These are phyloP conservation scores for Alternaria alternata DNA, from an alignment of 2,329 filamentous ascomycete genomes.

Conservation along the genomic window DNA sequence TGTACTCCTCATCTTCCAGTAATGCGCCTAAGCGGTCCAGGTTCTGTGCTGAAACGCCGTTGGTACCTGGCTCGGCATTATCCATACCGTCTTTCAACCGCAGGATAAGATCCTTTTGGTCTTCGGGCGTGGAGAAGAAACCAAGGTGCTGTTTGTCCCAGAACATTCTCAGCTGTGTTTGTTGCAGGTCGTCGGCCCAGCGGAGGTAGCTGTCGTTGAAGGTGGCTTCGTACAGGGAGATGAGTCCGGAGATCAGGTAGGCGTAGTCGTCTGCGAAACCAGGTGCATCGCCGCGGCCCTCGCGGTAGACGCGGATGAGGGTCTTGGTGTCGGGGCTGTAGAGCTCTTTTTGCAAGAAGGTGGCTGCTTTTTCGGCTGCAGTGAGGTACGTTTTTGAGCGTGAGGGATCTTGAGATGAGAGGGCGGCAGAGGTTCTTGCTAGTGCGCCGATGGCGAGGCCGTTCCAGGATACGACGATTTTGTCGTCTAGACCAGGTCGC, in stretches of 20 bases:
- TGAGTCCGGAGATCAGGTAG: conserved; percentile 80
- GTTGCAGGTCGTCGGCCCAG: conserved; percentile 84
- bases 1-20: conserved; percentile 71
- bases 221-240: conserved; percentile 85
- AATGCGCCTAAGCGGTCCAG: conserved; percentile 80
- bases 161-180: conserved; percentile 78
- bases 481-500: conserved; percentile 82
- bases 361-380: conserved; percentile 72
- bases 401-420: conserved; percentile 67
- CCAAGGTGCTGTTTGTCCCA: conserved; percentile 70
- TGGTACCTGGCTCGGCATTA: conserved; percentile 86
- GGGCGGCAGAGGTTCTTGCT: conserved; percentile 74
- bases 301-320: conserved; percentile 78
- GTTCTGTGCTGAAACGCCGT: conserved; percentile 86
- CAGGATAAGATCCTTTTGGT: conserved; percentile 75
- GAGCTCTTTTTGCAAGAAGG: conserved; percentile 76
- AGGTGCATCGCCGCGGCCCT: conserved; percentile 69
- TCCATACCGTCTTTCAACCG: conserved; percentile 96
- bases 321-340: conserved; percentile 71
- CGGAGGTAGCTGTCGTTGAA: conserved; percentile 77
- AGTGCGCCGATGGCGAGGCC: conserved; percentile 85
- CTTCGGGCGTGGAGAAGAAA: conserved; percentile 75
- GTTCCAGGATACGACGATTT: conserved; percentile 87
- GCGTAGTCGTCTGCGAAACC: conserved; percentile 96
- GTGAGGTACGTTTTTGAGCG: conserved; percentile 68